Percentiles rank a stretch among this genome's conserved stretches.
phyloP scores from a whole-genome alignment of 164 flowering plant species.

The Aristolochia californica region DNA sequence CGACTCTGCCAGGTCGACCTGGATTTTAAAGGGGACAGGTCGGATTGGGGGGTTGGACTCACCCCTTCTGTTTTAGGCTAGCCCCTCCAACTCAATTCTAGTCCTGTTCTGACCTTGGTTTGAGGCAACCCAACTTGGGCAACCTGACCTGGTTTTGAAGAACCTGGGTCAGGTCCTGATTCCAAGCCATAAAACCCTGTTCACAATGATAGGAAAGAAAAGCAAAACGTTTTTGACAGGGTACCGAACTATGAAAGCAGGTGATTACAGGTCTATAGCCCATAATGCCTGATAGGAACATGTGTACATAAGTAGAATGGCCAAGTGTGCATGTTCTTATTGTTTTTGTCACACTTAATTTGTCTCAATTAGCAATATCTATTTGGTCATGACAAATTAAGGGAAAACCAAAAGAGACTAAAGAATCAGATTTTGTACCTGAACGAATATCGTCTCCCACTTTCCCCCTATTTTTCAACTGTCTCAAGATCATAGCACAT shows the following conservation, averaged over 20 bases:
- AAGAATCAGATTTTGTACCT: constrained; percentile 28
- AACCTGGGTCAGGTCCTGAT: no score
- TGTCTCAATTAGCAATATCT: background rate
- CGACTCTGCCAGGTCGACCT: no score
- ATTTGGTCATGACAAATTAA: background rate
- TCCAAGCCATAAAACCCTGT: no score
- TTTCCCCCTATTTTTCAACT: constrained; percentile 73
- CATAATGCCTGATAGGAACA: background rate
- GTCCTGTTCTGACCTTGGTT: no score
- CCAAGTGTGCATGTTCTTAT: no score
- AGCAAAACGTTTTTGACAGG: background rate
- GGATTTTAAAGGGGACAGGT: no score
- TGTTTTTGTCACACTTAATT: no score
- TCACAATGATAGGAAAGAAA: background rate
- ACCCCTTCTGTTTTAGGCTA: no score
- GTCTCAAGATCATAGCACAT: constrained; percentile 61
- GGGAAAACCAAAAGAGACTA: background rate
- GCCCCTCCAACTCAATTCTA: no score
- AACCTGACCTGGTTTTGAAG: no score
- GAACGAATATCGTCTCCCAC: constrained; percentile 96
- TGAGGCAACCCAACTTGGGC: no score
- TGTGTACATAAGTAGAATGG: background rate
- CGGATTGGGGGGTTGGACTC: no score
- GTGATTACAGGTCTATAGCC: background rate
- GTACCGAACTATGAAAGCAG: background rate